Percentiles rank a stretch among this genome's conserved stretches.
These are phyloP conservation scores for Solanum raphanifolium DNA, from an alignment of 257 asterid genomes.

Conservation along the genomic window DNA sequence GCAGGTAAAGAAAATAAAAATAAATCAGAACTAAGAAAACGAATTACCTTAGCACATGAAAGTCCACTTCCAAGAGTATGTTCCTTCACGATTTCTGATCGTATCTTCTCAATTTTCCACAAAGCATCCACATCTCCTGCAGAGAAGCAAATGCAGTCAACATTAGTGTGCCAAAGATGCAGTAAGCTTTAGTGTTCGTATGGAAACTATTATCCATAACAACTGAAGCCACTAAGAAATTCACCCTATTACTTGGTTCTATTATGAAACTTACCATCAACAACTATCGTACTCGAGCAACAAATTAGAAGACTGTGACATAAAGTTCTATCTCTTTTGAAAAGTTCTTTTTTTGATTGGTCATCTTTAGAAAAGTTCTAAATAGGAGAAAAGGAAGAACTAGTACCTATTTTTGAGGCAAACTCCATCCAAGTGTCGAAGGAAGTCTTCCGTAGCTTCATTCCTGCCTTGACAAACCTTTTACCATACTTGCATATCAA, in stretches of 20 bases:
- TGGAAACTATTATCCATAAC: background rate
- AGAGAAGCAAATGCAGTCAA: background rate
- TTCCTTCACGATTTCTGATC: conserved; percentile 64
- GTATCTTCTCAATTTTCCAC: conserved; percentile 75
- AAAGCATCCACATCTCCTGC: conserved; percentile 72
- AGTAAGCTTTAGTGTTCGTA: background rate
- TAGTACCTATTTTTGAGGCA: conserved; percentile 63
- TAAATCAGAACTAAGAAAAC: background rate
- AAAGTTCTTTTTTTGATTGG: background rate
- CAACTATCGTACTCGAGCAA: background rate
- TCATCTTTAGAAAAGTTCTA: background rate
- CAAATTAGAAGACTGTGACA: background rate
- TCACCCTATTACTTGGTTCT: background rate
- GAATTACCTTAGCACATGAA: conserved; percentile 89
- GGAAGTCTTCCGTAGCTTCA: conserved; percentile 55
- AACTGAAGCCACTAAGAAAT: background rate
- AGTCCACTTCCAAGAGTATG: conserved; percentile 71
- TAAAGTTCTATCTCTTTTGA: background rate
- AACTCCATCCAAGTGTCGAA: conserved; percentile 84
- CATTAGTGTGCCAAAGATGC: background rate
- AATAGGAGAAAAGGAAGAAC: background rate
- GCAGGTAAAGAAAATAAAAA: background rate
- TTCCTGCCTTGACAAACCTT: conserved; percentile 61
- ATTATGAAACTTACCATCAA: background rate
- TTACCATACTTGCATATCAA: conserved; percentile 60